phyloP scores from a whole-genome alignment of 2,329 filamentous ascomycete genomes.

The Paradendryphiella salina region DNA sequence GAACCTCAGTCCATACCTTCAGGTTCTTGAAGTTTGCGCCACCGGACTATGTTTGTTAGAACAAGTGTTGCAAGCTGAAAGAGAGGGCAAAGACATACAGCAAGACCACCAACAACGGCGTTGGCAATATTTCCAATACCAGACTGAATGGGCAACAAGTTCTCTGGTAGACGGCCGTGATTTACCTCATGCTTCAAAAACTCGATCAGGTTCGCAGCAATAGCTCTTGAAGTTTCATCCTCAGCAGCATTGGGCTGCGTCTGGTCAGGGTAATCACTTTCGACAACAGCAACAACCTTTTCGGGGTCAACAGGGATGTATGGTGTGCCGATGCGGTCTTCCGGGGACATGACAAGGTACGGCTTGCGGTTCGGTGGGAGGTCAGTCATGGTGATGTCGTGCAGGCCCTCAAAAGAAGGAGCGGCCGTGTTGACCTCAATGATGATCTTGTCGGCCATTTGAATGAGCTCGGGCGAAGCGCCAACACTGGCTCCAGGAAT shows the following conservation, averaged over 20 bases:
- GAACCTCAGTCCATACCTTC: slow-evolving; percentile 90
- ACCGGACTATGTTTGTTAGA: slow-evolving; percentile 50
- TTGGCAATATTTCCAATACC: slow-evolving; percentile 95
- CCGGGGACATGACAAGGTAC: slow-evolving; percentile 80
- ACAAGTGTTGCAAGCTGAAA: neutral
- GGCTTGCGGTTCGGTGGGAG: slow-evolving; percentile 79
- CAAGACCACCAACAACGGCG: slow-evolving; percentile 82
- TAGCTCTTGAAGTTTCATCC: slow-evolving; percentile 71
- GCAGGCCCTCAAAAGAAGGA: slow-evolving; percentile 79
- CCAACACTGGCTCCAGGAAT: slow-evolving; percentile 85
- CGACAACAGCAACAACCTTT: slow-evolving; percentile 80
- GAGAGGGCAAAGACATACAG: slow-evolving; percentile 38
- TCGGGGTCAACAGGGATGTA: slow-evolving; percentile 84
- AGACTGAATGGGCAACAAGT: slow-evolving; percentile 79
- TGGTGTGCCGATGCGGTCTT: slow-evolving; percentile 82
- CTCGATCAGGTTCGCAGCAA: slow-evolving; percentile 80
- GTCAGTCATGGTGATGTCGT: slow-evolving; percentile 90
- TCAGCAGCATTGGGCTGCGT: slow-evolving; percentile 75
- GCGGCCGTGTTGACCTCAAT: slow-evolving; percentile 89
- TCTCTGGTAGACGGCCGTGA: slow-evolving; percentile 74
- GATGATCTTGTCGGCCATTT: slow-evolving; percentile 91
- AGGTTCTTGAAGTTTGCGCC: slow-evolving; percentile 81
- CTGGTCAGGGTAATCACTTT: slow-evolving; percentile 80
- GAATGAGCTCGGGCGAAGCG: slow-evolving; percentile 80
- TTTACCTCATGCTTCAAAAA: slow-evolving; percentile 83